Evolutionary conservation across 495 filamentous ascomycete genomes (phyloP), one percentile per base, ranked within the genome.

Genomic region (Penicillium atrosanguineum): DNA sequence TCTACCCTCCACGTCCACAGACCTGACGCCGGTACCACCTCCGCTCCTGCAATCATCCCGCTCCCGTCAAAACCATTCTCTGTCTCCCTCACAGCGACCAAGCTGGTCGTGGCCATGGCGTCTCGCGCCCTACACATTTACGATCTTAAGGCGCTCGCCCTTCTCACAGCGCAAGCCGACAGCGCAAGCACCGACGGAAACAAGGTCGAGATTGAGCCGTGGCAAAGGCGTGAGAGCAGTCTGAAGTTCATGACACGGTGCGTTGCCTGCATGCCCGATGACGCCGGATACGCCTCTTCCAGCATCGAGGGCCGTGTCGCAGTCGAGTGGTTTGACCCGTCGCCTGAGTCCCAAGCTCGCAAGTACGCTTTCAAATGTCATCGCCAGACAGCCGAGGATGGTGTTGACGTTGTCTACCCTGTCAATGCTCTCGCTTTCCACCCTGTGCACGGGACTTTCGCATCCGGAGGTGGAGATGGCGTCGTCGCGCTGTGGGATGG

Each of bases 281-380:
- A 95, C 61, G 87, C 84, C 6, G 94, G 94, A 0, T 98, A 96
- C 69, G 91, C 93, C 6, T 90, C 84, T 0, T 86, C 82, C 18
- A 87, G 83, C 55, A 97, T 98, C 65, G 94, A 98, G 64, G 94
- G 94, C 14, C 83, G 94, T 57, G 88, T 97, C 0, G 93, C 91
- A 0, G 94, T 98, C 1, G 94, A 98, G 65, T 97, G 92, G 89
- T 97, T 97, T 73, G 94, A 97, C 64, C 87, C 92, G 12, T 87
- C 83, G 7, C 75, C 83, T 28, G 85, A 88, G 62, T 91, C 88
- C 4, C 90, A 97, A 69, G 87, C 87, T 16, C 79, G 92, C 50
- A 97, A 96, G 63, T 98, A 97, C 75, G 94, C 94, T 9, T 98
- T 98, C 79, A 98, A 98, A 68, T 98, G 94, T 71, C 94, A 98